Conservation (phyloP, 2,329 filamentous ascomycete genomes). For the Hypoxylon sp. region DNA sequence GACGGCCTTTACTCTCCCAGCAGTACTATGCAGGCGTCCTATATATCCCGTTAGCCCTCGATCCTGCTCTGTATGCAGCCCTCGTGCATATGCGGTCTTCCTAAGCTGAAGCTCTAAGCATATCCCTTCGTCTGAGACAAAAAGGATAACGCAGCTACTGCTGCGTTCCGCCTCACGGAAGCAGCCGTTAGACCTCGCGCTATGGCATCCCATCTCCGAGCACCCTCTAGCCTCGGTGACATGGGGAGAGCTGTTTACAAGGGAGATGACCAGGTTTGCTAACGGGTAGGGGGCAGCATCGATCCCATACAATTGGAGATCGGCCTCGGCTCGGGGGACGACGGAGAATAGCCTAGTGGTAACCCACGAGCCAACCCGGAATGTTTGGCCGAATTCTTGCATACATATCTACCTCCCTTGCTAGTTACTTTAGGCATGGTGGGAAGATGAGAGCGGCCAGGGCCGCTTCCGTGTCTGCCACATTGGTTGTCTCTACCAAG, state of each 20-base stretch:
- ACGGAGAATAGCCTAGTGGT: no score
- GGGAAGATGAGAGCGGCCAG: no score
- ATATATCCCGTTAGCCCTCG: conserved; percentile 3
- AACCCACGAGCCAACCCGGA: no score
- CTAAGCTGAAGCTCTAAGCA: not conserved
- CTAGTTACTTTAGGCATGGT: no score
- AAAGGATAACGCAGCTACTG: not conserved
- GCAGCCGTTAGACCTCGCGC: not conserved
- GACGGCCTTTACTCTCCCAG: conserved; percentile 1
- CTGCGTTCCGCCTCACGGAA: not conserved
- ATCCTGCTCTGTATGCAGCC: conserved; percentile 11
- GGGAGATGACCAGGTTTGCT: no score
- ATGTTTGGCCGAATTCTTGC: no score
- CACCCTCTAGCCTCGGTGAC: conserved; percentile 4
- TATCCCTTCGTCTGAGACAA: not conserved
- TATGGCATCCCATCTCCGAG: not conserved
- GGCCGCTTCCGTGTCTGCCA: no score
- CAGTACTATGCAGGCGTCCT: not conserved
- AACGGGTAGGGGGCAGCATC: no score
- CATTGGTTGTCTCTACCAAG: no score
- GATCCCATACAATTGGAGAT: no score
- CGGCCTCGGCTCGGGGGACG: no score
- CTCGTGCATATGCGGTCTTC: not conserved
- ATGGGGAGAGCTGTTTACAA: conserved; percentile 4
- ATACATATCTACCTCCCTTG: no score